phyloP scores from a whole-genome alignment of 257 asterid species.

The Solanum tarijense region DNA sequence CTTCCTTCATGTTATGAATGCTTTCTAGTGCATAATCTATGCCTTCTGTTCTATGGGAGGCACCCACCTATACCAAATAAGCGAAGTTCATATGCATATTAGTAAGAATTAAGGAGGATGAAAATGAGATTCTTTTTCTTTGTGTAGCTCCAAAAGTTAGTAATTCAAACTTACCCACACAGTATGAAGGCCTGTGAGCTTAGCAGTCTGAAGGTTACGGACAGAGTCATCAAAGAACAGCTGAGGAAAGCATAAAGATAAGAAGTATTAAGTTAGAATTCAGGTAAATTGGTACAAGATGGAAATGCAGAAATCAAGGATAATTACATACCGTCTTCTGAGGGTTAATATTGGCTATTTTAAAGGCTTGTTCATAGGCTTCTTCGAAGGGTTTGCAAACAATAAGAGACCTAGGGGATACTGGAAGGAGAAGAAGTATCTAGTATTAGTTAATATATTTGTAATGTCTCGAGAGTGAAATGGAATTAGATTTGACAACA shows the following conservation, averaged over 20 bases:
- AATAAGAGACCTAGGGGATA: constrained; percentile 30
- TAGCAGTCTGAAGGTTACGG: constrained; percentile 75
- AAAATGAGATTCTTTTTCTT: background rate
- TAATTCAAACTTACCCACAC: constrained; percentile 52
- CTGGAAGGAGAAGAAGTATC: constrained; percentile 16
- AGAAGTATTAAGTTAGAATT: background rate
- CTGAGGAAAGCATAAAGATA: constrained; percentile 23
- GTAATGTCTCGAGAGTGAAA: background rate
- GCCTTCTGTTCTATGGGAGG: constrained; percentile 42
- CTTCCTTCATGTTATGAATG: constrained; percentile 83
- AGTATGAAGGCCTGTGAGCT: constrained; percentile 48
- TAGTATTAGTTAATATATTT: constrained; percentile 1
- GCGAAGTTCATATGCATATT: background rate
- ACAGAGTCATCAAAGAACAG: constrained; percentile 82
- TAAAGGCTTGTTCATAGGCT: constrained; percentile 59
- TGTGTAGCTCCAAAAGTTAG: background rate
- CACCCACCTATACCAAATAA: constrained; percentile 47
- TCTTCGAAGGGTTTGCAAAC: constrained; percentile 72
- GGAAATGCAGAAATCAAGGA: background rate
- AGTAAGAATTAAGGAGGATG: background rate
- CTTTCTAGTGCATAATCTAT: constrained; percentile 74
- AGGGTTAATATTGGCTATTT: constrained; percentile 59
- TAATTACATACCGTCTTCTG: constrained; percentile 44
- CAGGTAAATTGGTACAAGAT: background rate
- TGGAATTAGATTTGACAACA: background rate